Percentiles rank a stretch among this genome's conserved stretches.
Conservation (phyloP, 306 rosid genomes). For the Corylus heterophylla region DNA sequence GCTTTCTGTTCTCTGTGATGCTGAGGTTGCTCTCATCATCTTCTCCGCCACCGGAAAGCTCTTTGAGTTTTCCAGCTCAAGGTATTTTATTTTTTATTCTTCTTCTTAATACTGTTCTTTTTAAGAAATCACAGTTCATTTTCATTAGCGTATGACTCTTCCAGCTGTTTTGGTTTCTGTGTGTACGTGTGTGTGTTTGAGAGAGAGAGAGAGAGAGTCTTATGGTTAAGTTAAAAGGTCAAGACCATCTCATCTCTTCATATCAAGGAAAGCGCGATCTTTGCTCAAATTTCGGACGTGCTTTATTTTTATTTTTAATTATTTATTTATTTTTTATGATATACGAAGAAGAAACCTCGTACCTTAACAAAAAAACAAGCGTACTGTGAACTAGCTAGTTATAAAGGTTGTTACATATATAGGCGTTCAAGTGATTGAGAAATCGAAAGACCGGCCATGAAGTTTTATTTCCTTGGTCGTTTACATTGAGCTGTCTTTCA, state of each 20-base stretch:
- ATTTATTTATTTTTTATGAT: not conserved
- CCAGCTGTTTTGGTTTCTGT: not conserved
- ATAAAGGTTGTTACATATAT: too few species aligned
- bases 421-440: not conserved
- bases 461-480: not conserved
- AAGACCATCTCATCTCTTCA: not conserved
- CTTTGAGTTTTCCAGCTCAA: constrained; percentile 37
- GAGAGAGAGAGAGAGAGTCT: not conserved
- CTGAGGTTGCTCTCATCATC: constrained; percentile 38
- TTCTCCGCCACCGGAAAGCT: constrained; percentile 51
- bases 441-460: not conserved
- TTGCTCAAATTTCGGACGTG: not conserved
- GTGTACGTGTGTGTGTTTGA: not conserved
- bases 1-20: constrained; percentile 50
- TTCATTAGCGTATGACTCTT: not conserved
- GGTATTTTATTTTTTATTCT: constrained; percentile 17
- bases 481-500: not conserved
- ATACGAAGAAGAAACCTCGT: not conserved
- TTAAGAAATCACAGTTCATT: not conserved
- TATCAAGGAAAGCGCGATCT: not conserved
- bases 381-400: too few species aligned
- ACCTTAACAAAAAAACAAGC: too few species aligned
- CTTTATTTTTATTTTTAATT: too few species aligned
- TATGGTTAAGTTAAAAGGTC: not conserved
- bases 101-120: not conserved